Evolutionary conservation across 2,329 filamentous ascomycete species (phyloP).

Genomic region (Trichoderma koningiopsis): DNA sequence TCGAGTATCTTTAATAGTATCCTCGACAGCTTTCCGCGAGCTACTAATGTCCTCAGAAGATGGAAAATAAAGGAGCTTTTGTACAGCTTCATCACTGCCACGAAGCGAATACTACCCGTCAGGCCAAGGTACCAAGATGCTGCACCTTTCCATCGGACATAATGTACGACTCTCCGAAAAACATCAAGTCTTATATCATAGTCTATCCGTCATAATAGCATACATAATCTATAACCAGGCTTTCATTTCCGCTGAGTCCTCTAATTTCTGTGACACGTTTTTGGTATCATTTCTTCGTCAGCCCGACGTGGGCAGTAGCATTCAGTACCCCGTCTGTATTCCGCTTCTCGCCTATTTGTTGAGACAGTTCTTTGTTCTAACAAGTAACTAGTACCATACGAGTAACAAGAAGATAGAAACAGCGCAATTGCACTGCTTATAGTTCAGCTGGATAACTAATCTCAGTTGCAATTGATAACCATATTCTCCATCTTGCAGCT

Average conservation of each 20-base stretch:
- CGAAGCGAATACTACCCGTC: background rate
- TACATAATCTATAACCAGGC: background rate
- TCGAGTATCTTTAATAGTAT: background rate
- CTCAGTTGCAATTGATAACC: background rate
- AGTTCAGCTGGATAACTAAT: background rate
- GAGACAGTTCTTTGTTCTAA: background rate
- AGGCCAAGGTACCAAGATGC: background rate
- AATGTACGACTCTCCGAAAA: background rate
- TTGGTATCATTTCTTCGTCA: background rate
- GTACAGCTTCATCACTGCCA: background rate
- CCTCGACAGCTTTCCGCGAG: background rate
- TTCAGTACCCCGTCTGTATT: background rate
- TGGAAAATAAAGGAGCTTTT: background rate
- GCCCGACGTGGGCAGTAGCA: background rate
- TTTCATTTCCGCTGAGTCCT: background rate
- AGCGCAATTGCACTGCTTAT: background rate
- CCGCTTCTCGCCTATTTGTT: slow-evolving; percentile 4
- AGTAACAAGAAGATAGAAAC: background rate
- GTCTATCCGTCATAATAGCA: background rate
- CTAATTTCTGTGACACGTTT: background rate
- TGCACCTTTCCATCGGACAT: background rate
- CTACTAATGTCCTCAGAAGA: background rate
- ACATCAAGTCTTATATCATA: background rate
- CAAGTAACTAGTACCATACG: background rate
- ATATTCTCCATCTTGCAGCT: background rate